A percentile compares a stretch with the other conserved stretches of the same genome.
Evolutionary conservation across 2,329 filamentous ascomycete genomes (phyloP).

Genomic region (Epichloe glyceriae): DNA sequence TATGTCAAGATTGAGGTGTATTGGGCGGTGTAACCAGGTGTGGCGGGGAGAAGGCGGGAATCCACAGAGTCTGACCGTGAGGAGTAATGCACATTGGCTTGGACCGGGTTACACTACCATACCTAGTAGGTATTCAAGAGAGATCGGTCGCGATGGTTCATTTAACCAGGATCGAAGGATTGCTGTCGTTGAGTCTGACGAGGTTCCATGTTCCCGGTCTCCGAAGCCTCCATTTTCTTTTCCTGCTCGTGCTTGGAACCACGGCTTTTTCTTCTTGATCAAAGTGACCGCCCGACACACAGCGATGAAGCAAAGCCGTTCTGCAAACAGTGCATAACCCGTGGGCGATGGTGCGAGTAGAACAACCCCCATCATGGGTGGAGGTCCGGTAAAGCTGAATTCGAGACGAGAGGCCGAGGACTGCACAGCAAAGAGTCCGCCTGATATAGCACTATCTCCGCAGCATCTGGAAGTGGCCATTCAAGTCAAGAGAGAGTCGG

Average conservation of each 20-base stretch:
- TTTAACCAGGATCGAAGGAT: no score
- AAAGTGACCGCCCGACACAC: neutral
- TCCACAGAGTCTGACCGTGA: no score
- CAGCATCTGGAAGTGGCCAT: neutral
- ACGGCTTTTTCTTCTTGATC: no score
- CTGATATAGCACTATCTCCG: neutral
- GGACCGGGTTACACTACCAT: no score
- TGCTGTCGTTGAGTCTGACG: no score
- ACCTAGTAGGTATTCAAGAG: no score
- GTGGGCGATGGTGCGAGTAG: conserved; percentile 4
- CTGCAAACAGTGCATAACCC: conserved; percentile 3
- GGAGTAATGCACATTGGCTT: no score
- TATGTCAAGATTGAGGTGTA: conserved; percentile 42
- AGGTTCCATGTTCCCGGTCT: no score
- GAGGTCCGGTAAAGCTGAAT: neutral
- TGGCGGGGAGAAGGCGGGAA: no score
- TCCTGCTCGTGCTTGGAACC: no score
- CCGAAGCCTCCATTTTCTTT: no score
- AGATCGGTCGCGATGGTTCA: no score
- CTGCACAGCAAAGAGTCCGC: neutral
- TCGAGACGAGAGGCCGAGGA: neutral
- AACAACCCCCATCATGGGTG: neutral
- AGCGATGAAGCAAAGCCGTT: conserved; percentile 2
- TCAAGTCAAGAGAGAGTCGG: neutral
- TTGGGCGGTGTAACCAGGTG: conserved; percentile 33